Base-by-base conservation (phyloP, 2,329 filamentous ascomycete species). In the Pseudogymnoascus verrucosus region DNA sequence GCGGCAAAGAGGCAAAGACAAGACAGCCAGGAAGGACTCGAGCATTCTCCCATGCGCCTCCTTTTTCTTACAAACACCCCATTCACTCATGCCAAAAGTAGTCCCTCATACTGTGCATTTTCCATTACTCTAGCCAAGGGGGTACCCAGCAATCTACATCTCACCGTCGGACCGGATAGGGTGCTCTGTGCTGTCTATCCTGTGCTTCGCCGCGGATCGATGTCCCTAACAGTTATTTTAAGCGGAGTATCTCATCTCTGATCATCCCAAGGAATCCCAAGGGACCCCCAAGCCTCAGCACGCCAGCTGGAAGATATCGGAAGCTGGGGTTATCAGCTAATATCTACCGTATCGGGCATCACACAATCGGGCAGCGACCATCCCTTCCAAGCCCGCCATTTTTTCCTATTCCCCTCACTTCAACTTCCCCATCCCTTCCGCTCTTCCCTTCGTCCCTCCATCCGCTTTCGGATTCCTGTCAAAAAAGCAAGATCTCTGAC, bases 141-240 rank as follows among this genome's bases (percentile, higher is more conserved):
- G 26, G 47, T 54, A 54, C 47, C 47, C 26, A 31, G 26, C 47
- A 54, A 54, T 54, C 47, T 54, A 54, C 47, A 54, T 54, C 47
- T 54, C 47, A 54, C 47, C 47, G 47, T 54, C 47, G 47, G 47
- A 54, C 47, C 47, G 26, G 26, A 54, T 54, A 34, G 26, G 47
- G 47, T 31, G 8, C 26, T n/a, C 26, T 11, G 8, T 31, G 26
- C 26, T 54, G 47, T 54, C 47, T 26, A 54, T 54, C 47, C 47
- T 54, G 47, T 54, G 47, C 47, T 54, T 54, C 47, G 47, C 26
- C 47, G 47, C 47, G 47, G 47, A 54, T 54, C 47, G 47, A 54
- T 54, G n/a, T 54, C 47, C 47, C 8, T 12, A 31, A 54, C 10
- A 34, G 47, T 31, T 54, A 54, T 54, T 54, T 54, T 54, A 54